Base-by-base conservation (phyloP, 208 protist genomes). In the Acanthamoeba healyi region DNA sequence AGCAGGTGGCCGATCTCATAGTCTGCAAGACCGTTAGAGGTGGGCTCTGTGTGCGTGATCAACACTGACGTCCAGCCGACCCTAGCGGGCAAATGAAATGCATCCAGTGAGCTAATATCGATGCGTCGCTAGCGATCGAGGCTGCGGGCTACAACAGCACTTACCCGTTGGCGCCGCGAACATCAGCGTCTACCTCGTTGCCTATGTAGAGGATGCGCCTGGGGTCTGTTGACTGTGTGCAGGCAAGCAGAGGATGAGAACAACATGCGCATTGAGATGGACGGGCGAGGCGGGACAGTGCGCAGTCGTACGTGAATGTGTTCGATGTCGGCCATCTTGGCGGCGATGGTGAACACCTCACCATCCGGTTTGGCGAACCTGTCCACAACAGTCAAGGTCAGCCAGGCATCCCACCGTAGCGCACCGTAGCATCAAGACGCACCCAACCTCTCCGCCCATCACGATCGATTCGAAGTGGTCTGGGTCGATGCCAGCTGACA, bases 361-460 rank as follows among this genome's bases (percentile, higher is more conserved):
- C 44, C 19, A 22, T 89, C 81, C 14, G 81, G 81, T 24, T 89
- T 89, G 44, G 46, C 81, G 34, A 63, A 61, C 3, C 79, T 87
- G 42, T 5, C 49, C n/a, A n/a, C n/a, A n/a, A n/a, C n/a, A n/a
- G n/a, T n/a, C n/a, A n/a, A n/a, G 49, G 49, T 24, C 49, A 54
- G 49, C 22, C 14, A 54, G 6, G 49, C 10, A 29, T 24, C 54
- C 19, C 15, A 29, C 54, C 17, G 7, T 0, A 61, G 4, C 12
- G 4, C 7, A 74, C 32, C 12, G 4, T 36, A 22, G n/a, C 32
- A n/a, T 74, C n/a, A 42, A 0, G n/a, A 74, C 29, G 49, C 22
- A 87, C 79, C 81, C 81, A 10, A 89, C 54, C 49, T 89, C 81
- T 0, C 81, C 81, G 38, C 81, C 54, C 81, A 89, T 89, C n/a